Evolutionary conservation across 2,329 filamentous ascomycete genomes (phyloP).

Genomic region (Dactylellina sp.): DNA sequence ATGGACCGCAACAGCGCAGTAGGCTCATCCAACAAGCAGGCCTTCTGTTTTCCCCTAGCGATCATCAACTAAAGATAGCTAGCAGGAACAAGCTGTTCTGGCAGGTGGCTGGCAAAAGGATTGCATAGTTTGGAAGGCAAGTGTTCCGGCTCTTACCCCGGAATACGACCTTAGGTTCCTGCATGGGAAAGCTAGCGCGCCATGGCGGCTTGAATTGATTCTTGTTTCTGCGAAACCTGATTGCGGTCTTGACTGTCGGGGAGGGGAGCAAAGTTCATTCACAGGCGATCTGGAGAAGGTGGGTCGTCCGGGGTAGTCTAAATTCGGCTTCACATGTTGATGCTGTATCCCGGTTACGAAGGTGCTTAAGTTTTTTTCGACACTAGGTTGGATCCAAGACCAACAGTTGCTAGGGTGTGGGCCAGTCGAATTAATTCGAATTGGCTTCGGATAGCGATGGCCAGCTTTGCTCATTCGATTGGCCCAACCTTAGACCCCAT

Average conservation of each 20-base stretch:
- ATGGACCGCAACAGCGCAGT: conserved; percentile 44
- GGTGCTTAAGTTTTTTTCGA: conserved; percentile 36
- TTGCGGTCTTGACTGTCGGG: conserved; percentile 22
- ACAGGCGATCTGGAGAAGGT: conserved; percentile 56
- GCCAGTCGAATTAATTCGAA: conserved; percentile 19
- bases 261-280: conserved; percentile 33
- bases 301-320: conserved; percentile 56
- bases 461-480: conserved; percentile 20
- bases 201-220: conserved; percentile 34
- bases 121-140: conserved; percentile 35
- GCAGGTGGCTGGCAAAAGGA: conserved; percentile 39
- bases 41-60: conserved; percentile 34
- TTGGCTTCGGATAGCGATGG: conserved; percentile 36
- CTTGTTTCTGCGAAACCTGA: conserved; percentile 21
- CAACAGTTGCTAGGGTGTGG: conserved; percentile 18
- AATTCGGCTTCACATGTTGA: conserved; percentile 57
- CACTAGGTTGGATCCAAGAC: conserved; percentile 25
- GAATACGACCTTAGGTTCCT: conserved; percentile 53
- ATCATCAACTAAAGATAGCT: conserved; percentile 48
- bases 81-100: conserved; percentile 28
- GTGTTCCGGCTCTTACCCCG: conserved; percentile 24
- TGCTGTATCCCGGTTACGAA: conserved; percentile 38
- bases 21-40: conserved; percentile 27
- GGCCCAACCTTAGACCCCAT: background rate
- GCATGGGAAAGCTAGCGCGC: conserved; percentile 46